These are phyloP conservation scores for Chalciporus chontae DNA, from an alignment of 768 basidiomycete genomes.

Conservation along the genomic window DNA sequence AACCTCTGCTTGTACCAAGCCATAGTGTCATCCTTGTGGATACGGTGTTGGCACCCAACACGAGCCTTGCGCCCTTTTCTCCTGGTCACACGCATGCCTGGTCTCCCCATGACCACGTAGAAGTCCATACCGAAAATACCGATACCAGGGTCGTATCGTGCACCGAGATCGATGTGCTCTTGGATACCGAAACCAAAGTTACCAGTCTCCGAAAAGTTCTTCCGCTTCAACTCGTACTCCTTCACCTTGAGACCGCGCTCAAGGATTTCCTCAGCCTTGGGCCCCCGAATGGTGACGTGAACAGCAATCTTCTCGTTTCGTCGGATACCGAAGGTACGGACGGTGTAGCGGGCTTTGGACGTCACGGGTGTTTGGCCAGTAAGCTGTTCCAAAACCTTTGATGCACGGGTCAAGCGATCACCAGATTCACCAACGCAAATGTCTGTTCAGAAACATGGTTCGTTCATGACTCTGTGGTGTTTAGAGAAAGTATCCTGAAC, in stretches of 20 bases:
- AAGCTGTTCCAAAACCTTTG: conserved; percentile 98
- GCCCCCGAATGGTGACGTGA: conserved; percentile 97
- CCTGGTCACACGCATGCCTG: conserved; percentile 87
- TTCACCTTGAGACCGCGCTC: conserved; percentile 99
- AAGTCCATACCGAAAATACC: conserved; percentile 97
- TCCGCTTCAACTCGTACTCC: conserved; percentile 97
- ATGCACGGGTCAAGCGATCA: conserved; percentile 97
- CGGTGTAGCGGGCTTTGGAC: conserved; percentile 99
- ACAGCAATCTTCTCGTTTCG: conserved; percentile 99
- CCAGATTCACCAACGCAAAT: conserved; percentile 99
- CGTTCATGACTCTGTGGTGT: conserved; percentile 3
- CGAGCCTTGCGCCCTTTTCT: conserved; percentile 86
- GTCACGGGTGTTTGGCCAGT: conserved; percentile 99
- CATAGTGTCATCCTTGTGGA: conserved; percentile 76
- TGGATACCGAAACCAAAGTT: conserved; percentile 99
- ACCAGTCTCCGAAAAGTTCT: conserved; percentile 97
- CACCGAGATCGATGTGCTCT: conserved; percentile 99
- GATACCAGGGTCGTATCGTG: conserved; percentile 83
- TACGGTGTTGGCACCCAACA: conserved; percentile 84
- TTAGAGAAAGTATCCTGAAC: conserved; percentile 35
- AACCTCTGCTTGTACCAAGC: conserved; percentile 99
- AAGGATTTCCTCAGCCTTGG: conserved; percentile 99
- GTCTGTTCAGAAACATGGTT: conserved; percentile 48
- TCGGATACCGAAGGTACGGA: conserved; percentile 98
- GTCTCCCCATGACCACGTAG: conserved; percentile 95